Percentiles rank a stretch among this genome's conserved stretches.
Conservation (phyloP, 371 early-diverging fungal species). For the Dinochytrium kinnereticum region DNA sequence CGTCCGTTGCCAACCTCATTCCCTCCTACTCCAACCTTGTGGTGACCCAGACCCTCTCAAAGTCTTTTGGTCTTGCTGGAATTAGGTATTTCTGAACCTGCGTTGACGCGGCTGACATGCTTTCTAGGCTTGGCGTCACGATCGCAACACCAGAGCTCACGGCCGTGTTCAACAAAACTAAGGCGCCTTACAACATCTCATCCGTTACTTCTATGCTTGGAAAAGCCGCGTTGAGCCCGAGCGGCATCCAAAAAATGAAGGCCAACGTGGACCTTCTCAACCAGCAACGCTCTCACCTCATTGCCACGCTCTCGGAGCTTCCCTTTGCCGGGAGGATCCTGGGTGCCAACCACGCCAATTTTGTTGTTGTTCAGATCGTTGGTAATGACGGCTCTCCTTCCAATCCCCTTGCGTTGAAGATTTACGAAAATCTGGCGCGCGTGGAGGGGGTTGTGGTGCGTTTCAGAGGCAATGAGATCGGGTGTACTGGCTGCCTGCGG, state of each 20-base stretch:
- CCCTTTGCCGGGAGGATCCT: slow-evolving; percentile 70
- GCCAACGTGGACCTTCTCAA: slow-evolving; percentile 61
- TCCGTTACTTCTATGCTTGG: slow-evolving; percentile 84
- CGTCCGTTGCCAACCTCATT: slow-evolving; percentile 73
- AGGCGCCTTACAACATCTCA: slow-evolving; percentile 97
- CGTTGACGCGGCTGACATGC: neutral
- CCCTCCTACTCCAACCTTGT: slow-evolving; percentile 87
- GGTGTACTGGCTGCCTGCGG: slow-evolving; percentile 91
- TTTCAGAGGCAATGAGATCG: slow-evolving; percentile 89
- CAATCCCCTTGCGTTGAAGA: slow-evolving; percentile 71
- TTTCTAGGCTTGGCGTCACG: slow-evolving; percentile 84
- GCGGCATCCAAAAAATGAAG: slow-evolving; percentile 74
- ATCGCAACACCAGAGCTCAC: slow-evolving; percentile 81
- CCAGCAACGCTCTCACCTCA: slow-evolving; percentile 67
- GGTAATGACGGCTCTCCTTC: slow-evolving; percentile 65
- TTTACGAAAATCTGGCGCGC: slow-evolving; percentile 88
- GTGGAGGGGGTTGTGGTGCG: slow-evolving; percentile 86
- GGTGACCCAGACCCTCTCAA: slow-evolving; percentile 96
- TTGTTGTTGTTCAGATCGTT: slow-evolving; percentile 84
- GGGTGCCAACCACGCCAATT: slow-evolving; percentile 93
- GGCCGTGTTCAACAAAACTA: slow-evolving; percentile 89
- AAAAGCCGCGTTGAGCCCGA: slow-evolving; percentile 72
- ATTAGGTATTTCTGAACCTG: slow-evolving; percentile 62
- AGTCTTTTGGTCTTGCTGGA: slow-evolving; percentile 96
- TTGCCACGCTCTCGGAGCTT: slow-evolving; percentile 59